Evolutionary conservation across 495 filamentous ascomycete genomes (phyloP), one percentile per base, ranked within the genome.

Genomic region (Annulohypoxylon stygium): DNA sequence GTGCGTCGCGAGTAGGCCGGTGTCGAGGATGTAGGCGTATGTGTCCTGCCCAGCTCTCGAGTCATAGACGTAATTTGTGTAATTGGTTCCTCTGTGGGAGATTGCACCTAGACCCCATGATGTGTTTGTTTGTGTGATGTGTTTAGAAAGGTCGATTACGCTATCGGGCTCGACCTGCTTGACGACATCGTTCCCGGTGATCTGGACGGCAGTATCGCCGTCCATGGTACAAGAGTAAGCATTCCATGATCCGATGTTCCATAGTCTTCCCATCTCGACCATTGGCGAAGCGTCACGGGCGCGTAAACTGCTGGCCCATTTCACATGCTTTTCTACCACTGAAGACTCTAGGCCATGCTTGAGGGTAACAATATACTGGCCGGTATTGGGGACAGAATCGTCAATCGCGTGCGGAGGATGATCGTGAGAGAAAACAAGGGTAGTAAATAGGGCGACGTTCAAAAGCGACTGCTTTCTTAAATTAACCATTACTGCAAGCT

Each of bases 101-200:
- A 91, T 83, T 71, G 84, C 79, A 50, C 84, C 84, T 9, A 91
- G 81, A 36, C 89, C 89, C 86, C 86, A 91, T 12, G 89, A 81
- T 16, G 86, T 80, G 54, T 76, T 73, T 23, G 67, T 60, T 70
- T 91, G 85, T 41, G 81, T 83, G 25, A 80, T 78, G 33, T 84
- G 67, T 33, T 78, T 72, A 47, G 34, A 26, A 4, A 72, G 62
- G 18, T 45, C 26, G 51, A 78, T 51, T 41, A 43, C 37, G 16
- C 48, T 18, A 16, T 65, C 59, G 23, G 69, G 51, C 18, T 78
- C 69, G 50, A 78, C 58, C 26, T 84, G 65, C 14, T 69, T 74
- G 53, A 81, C 81, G 47, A 82, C 77, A 11, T 71, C 66, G 62
- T 87, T 83, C 34, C 62, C 71, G 51, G 74, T 78, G 55, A 86